Evolutionary conservation across 2,329 filamentous ascomycete species (phyloP), one percentile per base, ranked within the genome.

Genomic region (Neonectria neomacrospora): DNA sequence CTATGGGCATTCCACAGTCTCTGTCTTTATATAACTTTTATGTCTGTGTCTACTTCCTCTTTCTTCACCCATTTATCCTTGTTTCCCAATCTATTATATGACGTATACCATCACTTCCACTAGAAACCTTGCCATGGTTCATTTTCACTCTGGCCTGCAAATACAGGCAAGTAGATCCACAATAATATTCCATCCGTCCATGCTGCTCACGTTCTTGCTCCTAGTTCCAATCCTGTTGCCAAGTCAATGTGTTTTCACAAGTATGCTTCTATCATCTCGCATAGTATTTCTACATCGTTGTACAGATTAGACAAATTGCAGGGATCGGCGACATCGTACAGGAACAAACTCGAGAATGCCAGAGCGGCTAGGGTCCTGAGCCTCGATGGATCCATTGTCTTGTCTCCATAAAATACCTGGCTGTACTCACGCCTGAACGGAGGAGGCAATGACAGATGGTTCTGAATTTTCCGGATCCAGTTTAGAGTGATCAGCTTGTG

Each of bases 241-340:
- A 5, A 42, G n/a, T 42, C 39, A 5, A 42, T 42, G 39, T 20
- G 39, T n/a, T 42, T 20, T 20, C 10, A 42, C 16, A 42, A 18
- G 16, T 42, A 42, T 42, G 39, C 39, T 42, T 42, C 39, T n/a
- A 42, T n/a, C n/a, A 42, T 42, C 39, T 42, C 39, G 39, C 39
- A 42, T n/a, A 42, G 39, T 20, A n/a, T 42, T 42, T 42, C 39
- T 20, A 42, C 39, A n/a, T 42, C 39, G 39, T 42, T n/a, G 39
- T 42, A 42, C n/a, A 42, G 20, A 42, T 42, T 42, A 20, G 39
- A 42, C 39, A 42, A 42, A 42, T 42, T 8, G 39, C n/a, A 42
- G 16, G 39, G 39, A 42, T 42, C 39, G n/a, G 39, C 39, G 39
- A n/a, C 39, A 42, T 18, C 6, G 39, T n/a, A 20, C 39, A 42